Percentiles rank a stretch among this genome's conserved stretches.
These are phyloP conservation scores for Physcomitrium patens DNA, from an alignment of 225 moss, liverwort and hornwort species.

Conservation along the genomic window DNA sequence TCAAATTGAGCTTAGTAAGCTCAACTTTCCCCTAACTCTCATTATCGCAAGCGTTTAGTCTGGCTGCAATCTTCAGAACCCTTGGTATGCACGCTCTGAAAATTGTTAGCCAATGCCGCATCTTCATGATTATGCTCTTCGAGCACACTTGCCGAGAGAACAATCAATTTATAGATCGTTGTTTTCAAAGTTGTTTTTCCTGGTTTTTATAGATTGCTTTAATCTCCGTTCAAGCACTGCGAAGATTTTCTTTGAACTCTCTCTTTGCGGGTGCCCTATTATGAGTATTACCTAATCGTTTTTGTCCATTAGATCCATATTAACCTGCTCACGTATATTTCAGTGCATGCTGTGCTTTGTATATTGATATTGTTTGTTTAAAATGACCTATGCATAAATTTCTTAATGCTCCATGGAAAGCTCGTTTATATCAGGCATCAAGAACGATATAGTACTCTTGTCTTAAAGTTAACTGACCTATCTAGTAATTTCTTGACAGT, in stretches of 20 bases:
- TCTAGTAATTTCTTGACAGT: constrained; percentile 53
- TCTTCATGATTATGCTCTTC: constrained; percentile 17
- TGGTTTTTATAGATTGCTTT: constrained; percentile 25
- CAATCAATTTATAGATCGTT: constrained; percentile 13
- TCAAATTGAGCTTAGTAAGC: too few species aligned
- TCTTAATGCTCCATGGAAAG: constrained; percentile 6
- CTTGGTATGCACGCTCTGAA: too few species aligned
- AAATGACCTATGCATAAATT: neutral
- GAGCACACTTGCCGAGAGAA: neutral
- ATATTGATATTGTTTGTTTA: constrained; percentile 9
- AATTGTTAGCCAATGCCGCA: constrained; percentile 1
- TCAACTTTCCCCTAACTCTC: too few species aligned
- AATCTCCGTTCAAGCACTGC: constrained; percentile 21
- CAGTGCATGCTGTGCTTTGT: constrained; percentile 14
- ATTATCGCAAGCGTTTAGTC: too few species aligned
- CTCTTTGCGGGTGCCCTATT: neutral
- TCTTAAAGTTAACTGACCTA: constrained; percentile 26
- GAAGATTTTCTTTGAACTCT: constrained; percentile 17
- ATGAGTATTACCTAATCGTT: too few species aligned
- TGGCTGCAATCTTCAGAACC: too few species aligned
- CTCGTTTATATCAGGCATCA: constrained; percentile 26
- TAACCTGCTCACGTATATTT: too few species aligned
- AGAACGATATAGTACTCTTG: constrained; percentile 14
- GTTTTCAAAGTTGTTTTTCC: constrained; percentile 17
- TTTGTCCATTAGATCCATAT: too few species aligned